These are phyloP conservation scores for Malus sieversii DNA, from an alignment of 306 rosid genomes.

Conservation along the genomic window DNA sequence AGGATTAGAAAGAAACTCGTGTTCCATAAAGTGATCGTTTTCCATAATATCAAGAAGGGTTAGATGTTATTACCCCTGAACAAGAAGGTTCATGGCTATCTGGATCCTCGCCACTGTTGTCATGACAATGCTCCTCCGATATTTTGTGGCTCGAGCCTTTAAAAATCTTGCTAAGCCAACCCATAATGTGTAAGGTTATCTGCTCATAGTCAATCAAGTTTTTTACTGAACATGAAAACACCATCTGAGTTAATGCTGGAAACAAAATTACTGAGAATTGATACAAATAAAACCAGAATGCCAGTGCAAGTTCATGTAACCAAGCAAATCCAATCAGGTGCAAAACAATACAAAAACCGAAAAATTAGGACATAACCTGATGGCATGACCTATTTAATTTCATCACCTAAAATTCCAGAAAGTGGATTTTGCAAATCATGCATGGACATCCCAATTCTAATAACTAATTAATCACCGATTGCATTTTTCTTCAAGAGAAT, in stretches of 20 bases:
- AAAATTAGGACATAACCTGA: too few species aligned
- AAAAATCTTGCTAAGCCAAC: constrained; percentile 76
- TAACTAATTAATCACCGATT: background rate
- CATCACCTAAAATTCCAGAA: background rate
- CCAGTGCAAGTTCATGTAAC: background rate
- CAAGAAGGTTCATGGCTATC: constrained; percentile 52
- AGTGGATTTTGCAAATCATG: background rate
- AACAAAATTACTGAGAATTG: background rate
- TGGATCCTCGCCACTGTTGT: constrained; percentile 41
- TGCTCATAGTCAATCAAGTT: constrained; percentile 32
- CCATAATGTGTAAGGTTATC: constrained; percentile 45
- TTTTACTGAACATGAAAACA: constrained; percentile 50
- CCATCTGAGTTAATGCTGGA: background rate
- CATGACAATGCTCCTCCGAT: constrained; percentile 50
- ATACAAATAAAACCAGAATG: background rate
- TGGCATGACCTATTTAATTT: background rate
- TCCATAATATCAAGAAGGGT: background rate
- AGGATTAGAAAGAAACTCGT: background rate
- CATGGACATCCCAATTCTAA: background rate
- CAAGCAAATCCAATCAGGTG: too few species aligned
- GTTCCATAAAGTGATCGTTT: background rate
- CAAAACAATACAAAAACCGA: background rate
- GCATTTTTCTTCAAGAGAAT: background rate
- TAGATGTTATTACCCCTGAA: constrained; percentile 55
- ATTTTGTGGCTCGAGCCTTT: constrained; percentile 63